A percentile compares a stretch with the other conserved stretches of the same genome.
Evolutionary conservation across 345 rosid genomes (phyloP).

Genomic region (Arabidopsis thaliana): TAIR10.1 NC_003070.9:29844001-29844500

Average conservation of each 20-base stretch:
- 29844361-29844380: conserved; percentile 42
- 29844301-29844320: conserved; percentile 92
- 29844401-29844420: conserved; percentile 25
- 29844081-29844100: conserved; percentile 79
- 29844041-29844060: conserved; percentile 74
- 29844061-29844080: conserved; percentile 72
- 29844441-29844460: conserved; percentile 9
- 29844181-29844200: conserved; percentile 66
- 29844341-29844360: conserved; percentile 63
- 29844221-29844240: conserved; percentile 71
- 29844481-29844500: conserved; percentile 27
- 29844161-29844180: conserved; percentile 91
- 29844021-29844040: conserved; percentile 70
- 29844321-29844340: conserved; percentile 91
- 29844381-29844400: conserved; percentile 13
- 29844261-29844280: conserved; percentile 67
- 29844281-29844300: conserved; percentile 65
- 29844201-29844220: conserved; percentile 97
- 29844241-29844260: conserved; percentile 64
- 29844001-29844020: conserved; percentile 80
- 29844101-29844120: conserved; percentile 60
- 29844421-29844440: conserved; percentile 38
- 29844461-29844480: conserved; percentile 38
- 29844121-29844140: conserved; percentile 88
- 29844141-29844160: conserved; percentile 95